Conservation (phyloP, 23 red algal genomes). For the Gracilaria gracilis region DNA sequence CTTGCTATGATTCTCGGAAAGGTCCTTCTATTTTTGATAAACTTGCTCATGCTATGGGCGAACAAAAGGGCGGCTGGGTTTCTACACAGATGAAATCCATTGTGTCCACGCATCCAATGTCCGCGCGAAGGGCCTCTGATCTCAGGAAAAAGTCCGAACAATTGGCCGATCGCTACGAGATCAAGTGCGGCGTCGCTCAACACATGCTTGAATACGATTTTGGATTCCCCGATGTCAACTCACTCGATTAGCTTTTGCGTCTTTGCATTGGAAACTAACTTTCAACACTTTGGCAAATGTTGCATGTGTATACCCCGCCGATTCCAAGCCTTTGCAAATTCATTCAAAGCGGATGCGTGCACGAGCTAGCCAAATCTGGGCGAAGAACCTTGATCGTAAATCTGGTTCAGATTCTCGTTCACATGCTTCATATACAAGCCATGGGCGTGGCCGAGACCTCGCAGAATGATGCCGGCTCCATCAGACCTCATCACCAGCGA, state of each 20-base stretch:
- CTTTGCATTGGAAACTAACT: not conserved
- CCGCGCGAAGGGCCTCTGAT: conserved; percentile 64
- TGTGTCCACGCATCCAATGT: conserved; percentile 87
- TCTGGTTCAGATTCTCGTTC: no score
- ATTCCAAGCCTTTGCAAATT: no score
- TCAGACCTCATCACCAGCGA: no score
- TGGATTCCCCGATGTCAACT: not conserved
- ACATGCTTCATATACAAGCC: no score
- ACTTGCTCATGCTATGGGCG: conserved; percentile 41
- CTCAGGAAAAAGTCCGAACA: conserved; percentile 55
- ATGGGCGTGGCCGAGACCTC: no score
- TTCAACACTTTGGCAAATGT: no score
- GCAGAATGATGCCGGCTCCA: no score
- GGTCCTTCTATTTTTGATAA: conserved; percentile 78
- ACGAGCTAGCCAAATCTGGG: no score
- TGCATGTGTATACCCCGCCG: no score
- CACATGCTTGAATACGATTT: not conserved
- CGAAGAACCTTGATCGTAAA: no score
- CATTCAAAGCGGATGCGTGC: no score
- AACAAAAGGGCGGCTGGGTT: conserved; percentile 30
- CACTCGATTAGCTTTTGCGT: not conserved
- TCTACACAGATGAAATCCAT: conserved; percentile 26
- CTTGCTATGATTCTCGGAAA: conserved; percentile 89
- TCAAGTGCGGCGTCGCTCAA: not conserved
- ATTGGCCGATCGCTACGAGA: not conserved